phyloP scores from a whole-genome alignment of 345 rosid species.

The Eucalyptus cladocalyx region DNA sequence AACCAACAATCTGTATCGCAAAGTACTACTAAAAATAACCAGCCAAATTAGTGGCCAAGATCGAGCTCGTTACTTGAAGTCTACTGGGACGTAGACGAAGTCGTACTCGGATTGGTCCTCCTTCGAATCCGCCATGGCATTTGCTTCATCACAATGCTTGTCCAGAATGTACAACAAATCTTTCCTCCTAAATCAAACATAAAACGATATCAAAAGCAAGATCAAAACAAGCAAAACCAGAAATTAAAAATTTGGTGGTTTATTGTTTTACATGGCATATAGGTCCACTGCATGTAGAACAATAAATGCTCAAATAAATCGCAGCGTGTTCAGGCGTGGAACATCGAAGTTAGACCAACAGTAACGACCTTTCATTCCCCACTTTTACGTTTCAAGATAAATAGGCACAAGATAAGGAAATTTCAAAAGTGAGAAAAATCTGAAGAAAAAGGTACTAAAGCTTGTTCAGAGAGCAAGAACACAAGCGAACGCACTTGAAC shows the following conservation, averaged over 20 bases:
- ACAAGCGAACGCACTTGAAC: slow-evolving; percentile 5
- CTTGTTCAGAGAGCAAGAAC: neutral
- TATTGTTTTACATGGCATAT: neutral
- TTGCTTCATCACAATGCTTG: slow-evolving; percentile 26
- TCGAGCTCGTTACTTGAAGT: slow-evolving; percentile 12
- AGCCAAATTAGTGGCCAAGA: neutral
- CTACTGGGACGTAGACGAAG: slow-evolving; percentile 36
- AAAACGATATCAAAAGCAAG: neutral
- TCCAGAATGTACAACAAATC: slow-evolving; percentile 24
- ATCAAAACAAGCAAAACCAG: neutral
- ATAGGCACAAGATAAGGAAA: neutral
- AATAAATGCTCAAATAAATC: neutral
- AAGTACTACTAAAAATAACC: neutral
- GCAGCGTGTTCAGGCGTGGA: neutral
- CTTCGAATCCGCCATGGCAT: neutral
- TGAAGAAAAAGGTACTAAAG: no score
- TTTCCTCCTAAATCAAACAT: neutral
- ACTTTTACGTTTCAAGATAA: neutral
- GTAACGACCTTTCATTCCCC: neutral
- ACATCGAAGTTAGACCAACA: neutral
- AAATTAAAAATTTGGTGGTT: neutral
- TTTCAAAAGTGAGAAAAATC: neutral
- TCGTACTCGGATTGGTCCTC: slow-evolving; percentile 22
- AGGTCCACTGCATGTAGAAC: neutral
- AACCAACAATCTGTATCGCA: neutral